Evolutionary conservation across 2,329 filamentous ascomycete species (phyloP), one percentile per base, ranked within the genome.

Genomic region (Sclerotinia borealis): DNA sequence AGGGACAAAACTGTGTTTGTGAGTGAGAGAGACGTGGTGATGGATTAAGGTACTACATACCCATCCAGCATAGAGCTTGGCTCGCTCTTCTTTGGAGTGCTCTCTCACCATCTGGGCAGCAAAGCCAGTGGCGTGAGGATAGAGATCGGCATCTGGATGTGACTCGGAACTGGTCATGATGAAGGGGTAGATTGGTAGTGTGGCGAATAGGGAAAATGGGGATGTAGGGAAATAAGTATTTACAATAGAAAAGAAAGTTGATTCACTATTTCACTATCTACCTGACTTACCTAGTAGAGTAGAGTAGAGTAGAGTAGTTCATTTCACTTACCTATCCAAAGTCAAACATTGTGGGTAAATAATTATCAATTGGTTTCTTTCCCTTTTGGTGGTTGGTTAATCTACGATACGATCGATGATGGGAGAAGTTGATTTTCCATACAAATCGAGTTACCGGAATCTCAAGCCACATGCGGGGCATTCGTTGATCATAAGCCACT

Each of bases 41-140:
- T 17, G 13, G 9, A 19, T 29, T 25, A n/a, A 39, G 15, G 15
- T 3, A 19, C 4, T 4, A n/a, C 11, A 41, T 79, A 91, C 92
- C 88, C 88, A 92, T 67, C 85, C 86, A 17, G 85, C 84, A 75
- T 91, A 92, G 15, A 92, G 79, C 73, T 88, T 89, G 37, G 89
- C 76, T 6, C 76, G 74, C 39, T 85, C 78, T 39, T 82, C 78
- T 22, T 73, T 71, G 9, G 76, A 68, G 72, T 85, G 81, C 11
- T 74, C 68, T 15, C 76, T 76, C 0, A 79, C 83, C 54, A 83
- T 76, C 15, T 72, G 56, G 45, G 79, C 80, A 0, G 83, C 83
- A 1, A 76, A 76, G 36, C 83, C 83, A 0, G 81, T 80, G 17
- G 82, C 73, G 65, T 78, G 72, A 3, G 78, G 72, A 3, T 77